Evolutionary conservation across 2,329 filamentous ascomycete genomes (phyloP), one percentile per base, ranked within the genome.

Genomic region (Monilinia fructigena): DNA sequence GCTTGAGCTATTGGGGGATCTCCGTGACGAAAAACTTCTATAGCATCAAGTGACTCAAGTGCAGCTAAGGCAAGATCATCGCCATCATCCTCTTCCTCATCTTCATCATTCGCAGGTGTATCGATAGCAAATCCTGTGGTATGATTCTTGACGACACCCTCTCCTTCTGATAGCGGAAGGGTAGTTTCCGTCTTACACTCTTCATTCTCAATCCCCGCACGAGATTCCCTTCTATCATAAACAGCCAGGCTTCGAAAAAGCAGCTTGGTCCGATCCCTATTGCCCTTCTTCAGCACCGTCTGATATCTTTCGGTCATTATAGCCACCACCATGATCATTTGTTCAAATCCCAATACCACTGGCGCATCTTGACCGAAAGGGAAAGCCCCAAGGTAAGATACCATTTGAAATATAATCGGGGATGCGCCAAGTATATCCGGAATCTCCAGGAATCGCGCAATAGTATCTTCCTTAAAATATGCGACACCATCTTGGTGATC

Each of bases 211-310:
- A 66, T 66, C 4, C 70, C 70, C 4, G 54, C 66, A 3, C 67
- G 61, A 35, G 67, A 56, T 60, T 82, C 76, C 68, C 81, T 82
- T 60, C 87, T 83, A 74, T 92, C 90, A 72, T 89, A 87, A 4
- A 92, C 88, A 7, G 89, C 89, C 71, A 92, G 74, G 72, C 89
- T 90, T 72, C 85, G 85, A 77, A 91, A 93, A 14, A 92, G 75
- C 60, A 92, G 80, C 75, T 87, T 87, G 38, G 82, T 81, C 69
- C 87, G 82, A 72, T 87, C 85, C 26, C 80, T 79, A 38, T 82
- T 82, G 2, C 85, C 83, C 67, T 81, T 82, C 65, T 83, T 82
- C 47, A 92, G 75, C 10, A 91, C 87, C 38, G 83, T 82, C 58
- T 82, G 82, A 75, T 90, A 89, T 67, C 89, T 82, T 72, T 89